Conservation (phyloP, 768 basidiomycete species). For the Collybia nuda region DNA sequence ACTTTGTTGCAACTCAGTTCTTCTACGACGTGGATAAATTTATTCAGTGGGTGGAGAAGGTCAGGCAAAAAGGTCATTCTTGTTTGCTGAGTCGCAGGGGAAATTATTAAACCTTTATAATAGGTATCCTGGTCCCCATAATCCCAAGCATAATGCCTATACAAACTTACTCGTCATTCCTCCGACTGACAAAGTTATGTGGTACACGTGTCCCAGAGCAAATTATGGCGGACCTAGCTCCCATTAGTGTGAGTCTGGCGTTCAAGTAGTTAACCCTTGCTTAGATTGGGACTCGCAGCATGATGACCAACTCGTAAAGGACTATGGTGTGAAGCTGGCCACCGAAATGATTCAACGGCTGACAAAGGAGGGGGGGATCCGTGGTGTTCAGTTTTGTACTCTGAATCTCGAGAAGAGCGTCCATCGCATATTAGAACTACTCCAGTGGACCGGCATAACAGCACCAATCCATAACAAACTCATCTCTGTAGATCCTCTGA, state of each 20-base stretch:
- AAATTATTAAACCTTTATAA: background rate
- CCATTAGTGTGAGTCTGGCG: constrained; percentile 62
- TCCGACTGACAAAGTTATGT: constrained; percentile 87
- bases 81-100: background rate
- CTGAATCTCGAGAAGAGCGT: constrained; percentile 97
- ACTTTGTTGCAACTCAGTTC: constrained; percentile 94
- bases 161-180: constrained; percentile 93
- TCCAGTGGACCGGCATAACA: constrained; percentile 65
- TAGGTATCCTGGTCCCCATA: constrained; percentile 88
- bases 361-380: constrained; percentile 52
- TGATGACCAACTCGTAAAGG: constrained; percentile 92
- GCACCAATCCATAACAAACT: constrained; percentile 57
- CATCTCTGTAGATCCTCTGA: constrained; percentile 49
- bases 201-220: constrained; percentile 71
- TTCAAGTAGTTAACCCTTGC: no score
- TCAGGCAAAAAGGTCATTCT: constrained; percentile 67
- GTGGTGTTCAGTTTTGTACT: constrained; percentile 92
- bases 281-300: constrained; percentile 45
- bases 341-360: constrained; percentile 73
- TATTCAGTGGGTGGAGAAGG: constrained; percentile 71
- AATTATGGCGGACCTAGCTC: constrained; percentile 65
- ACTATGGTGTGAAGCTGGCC: constrained; percentile 88
- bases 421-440: constrained; percentile 74
- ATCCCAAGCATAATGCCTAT: constrained; percentile 98
- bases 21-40: constrained; percentile 96